Evolutionary conservation across 768 basidiomycete genomes (phyloP).

Genomic region (Macrolepiota fuliginosa): DNA sequence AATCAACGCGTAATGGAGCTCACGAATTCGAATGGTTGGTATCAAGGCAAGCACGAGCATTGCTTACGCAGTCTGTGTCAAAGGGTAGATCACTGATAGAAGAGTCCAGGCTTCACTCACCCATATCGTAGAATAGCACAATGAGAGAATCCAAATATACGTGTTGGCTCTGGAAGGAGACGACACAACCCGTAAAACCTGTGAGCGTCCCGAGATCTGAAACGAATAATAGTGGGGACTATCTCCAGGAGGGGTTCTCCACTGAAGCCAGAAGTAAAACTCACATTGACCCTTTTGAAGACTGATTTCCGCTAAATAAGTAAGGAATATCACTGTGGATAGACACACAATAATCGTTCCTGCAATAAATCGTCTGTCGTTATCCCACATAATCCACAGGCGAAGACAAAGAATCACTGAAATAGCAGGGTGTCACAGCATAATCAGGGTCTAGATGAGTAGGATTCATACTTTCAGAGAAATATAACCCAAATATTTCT

Average conservation of each 20-base stretch:
- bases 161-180: not conserved
- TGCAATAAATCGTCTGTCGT: not conserved
- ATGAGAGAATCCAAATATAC: not conserved
- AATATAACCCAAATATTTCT: not conserved
- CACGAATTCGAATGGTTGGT: not conserved
- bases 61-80: not conserved
- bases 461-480: not conserved
- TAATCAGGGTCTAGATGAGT: not conserved
- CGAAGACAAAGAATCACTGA: not conserved
- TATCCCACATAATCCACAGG: not conserved
- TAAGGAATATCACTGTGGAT: not conserved
- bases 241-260: not conserved
- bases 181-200: not conserved
- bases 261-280: not conserved
- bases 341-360: not conserved
- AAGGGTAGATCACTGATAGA: not conserved
- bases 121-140: not conserved
- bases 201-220: not conserved
- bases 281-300: not conserved
- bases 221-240: not conserved
- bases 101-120: not conserved
- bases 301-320: not conserved
- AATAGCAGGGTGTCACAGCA: not conserved
- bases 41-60: not conserved
- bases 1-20: not conserved